Conservation (phyloP, 2,329 filamentous ascomycete species). For the Coniochaeta ligniaria region DNA sequence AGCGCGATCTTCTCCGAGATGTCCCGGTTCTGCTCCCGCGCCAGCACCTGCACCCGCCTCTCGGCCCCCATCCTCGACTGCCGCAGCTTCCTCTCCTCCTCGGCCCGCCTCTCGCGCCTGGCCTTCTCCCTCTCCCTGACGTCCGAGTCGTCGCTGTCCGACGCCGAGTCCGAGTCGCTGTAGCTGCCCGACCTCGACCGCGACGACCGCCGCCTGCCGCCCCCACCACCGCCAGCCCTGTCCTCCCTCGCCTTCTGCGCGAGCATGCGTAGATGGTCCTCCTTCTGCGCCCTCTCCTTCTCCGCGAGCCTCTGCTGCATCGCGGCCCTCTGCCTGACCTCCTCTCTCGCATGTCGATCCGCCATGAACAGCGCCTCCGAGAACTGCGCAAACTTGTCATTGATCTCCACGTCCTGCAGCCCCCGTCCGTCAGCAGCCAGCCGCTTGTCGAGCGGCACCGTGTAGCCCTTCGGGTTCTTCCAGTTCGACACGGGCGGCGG, state of each 20-base stretch:
- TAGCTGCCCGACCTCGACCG: constrained; percentile 42
- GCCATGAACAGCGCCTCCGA: constrained; percentile 91
- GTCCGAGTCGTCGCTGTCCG: constrained; percentile 58
- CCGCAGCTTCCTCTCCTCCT: constrained; percentile 82
- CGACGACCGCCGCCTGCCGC: constrained; percentile 19
- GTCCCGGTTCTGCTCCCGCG: constrained; percentile 90
- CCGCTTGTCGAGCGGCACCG: constrained; percentile 90
- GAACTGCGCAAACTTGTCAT: constrained; percentile 97
- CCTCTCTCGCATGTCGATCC: constrained; percentile 88
- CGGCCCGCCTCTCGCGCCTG: constrained; percentile 69
- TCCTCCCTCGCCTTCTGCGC: constrained; percentile 91
- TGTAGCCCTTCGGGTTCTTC: constrained; percentile 99
- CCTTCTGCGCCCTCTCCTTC: constrained; percentile 92
- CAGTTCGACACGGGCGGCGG: constrained; percentile 86
- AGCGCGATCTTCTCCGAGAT: constrained; percentile 96
- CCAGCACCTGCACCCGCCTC: constrained; percentile 84
- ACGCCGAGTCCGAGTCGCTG: constrained; percentile 41
- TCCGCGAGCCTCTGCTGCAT: constrained; percentile 97
- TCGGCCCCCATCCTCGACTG: constrained; percentile 96
- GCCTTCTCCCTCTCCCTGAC: constrained; percentile 69
- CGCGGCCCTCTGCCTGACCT: constrained; percentile 81
- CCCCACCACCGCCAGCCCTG: constrained; percentile 42
- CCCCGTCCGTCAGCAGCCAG: constrained; percentile 88
- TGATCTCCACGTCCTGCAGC: constrained; percentile 89
- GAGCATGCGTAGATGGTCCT: constrained; percentile 80